Evolutionary conservation across 331 rosid species (phyloP).

Genomic region (Erythrophleum ivorense): DNA sequence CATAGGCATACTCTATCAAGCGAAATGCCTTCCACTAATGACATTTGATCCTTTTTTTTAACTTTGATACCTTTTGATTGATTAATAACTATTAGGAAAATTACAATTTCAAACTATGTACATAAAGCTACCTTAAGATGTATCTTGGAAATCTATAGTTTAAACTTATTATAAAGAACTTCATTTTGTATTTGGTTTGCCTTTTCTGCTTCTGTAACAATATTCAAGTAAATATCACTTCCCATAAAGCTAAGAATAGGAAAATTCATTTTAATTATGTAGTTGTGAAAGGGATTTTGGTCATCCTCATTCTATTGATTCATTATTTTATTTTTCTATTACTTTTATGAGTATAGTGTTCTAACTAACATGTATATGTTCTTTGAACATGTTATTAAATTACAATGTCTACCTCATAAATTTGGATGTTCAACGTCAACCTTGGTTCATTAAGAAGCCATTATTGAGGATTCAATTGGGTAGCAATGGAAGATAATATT

Average conservation of each 20-base stretch:
- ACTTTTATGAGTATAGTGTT: constrained; percentile 8
- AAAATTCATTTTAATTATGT: background rate
- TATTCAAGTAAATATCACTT: background rate
- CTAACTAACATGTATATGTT: background rate
- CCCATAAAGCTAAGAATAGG: background rate
- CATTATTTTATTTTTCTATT: background rate
- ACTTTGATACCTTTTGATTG: background rate
- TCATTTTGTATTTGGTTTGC: background rate
- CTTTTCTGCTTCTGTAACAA: background rate
- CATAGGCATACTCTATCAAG: no score
- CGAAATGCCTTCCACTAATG: no score
- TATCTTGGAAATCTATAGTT: background rate
- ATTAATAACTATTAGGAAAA: background rate
- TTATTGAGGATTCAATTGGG: constrained; percentile 59
- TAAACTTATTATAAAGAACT: background rate
- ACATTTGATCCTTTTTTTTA: background rate
- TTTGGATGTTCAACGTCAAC: constrained; percentile 45
- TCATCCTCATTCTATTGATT: background rate
- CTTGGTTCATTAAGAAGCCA: constrained; percentile 47
- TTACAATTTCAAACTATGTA: background rate
- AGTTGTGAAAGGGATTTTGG: background rate
- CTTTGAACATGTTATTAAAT: constrained; percentile 21
- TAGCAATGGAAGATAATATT: constrained; percentile 53
- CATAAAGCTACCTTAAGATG: background rate
- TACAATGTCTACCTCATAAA: constrained; percentile 71